phyloP scores from a whole-genome alignment of 2,329 filamentous ascomycete species.

The Alternaria gansuensis region DNA sequence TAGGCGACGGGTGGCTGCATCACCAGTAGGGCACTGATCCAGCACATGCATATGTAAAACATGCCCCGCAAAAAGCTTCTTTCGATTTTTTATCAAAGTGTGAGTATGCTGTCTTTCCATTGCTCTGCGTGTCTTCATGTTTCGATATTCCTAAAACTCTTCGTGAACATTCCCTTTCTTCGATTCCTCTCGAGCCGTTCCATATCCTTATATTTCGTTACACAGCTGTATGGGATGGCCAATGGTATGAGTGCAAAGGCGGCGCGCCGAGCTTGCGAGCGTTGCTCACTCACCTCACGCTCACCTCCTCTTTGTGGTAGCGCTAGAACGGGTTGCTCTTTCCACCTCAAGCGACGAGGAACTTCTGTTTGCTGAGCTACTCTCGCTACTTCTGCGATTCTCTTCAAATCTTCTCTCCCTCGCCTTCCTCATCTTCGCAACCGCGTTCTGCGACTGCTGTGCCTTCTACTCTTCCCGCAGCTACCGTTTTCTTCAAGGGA shows the following conservation, averaged over 20 bases:
- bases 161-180: neutral
- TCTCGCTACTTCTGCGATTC: neutral
- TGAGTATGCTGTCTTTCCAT: neutral
- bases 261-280: constrained; percentile 2
- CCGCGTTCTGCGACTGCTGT: constrained; percentile 7
- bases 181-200: neutral
- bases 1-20: constrained; percentile 34
- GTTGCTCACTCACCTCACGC: constrained; percentile 6
- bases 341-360: constrained; percentile 13
- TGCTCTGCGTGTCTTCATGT: neutral
- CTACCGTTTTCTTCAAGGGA: constrained; percentile 13
- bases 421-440: neutral
- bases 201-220: neutral
- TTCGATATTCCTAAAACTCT: neutral
- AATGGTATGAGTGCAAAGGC: neutral
- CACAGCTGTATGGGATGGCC: neutral
- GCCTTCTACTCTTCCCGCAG: neutral
- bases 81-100: neutral
- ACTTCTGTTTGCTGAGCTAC: constrained; percentile 7
- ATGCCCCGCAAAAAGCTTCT: constrained; percentile 8
- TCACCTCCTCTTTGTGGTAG: constrained; percentile 21
- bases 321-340: constrained; percentile 14
- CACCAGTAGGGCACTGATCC: constrained; percentile 2
- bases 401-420: constrained; percentile 5
- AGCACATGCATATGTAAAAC: constrained; percentile 22